phyloP scores from a whole-genome alignment of 352 stramenopile species.

The Phytophthora meadii region DNA sequence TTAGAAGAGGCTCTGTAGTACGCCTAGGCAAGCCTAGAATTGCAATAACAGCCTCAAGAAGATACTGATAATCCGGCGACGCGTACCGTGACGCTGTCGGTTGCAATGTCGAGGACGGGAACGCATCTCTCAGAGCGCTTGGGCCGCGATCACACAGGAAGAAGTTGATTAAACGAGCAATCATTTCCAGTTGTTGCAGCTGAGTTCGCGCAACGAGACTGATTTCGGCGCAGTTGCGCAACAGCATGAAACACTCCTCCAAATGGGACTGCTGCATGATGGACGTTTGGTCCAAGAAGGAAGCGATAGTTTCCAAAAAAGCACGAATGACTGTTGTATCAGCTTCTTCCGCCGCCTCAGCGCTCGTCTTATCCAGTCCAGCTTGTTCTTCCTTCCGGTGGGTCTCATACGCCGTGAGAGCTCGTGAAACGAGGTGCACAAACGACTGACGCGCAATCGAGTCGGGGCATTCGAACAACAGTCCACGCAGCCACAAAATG shows the following conservation, averaged over 20 bases:
- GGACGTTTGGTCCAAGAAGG: conserved; percentile 77
- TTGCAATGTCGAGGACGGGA: conserved; percentile 62
- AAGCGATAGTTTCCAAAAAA: conserved; percentile 61
- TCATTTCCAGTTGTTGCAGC: conserved; percentile 72
- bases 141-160: conserved; percentile 80
- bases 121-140: conserved; percentile 73
- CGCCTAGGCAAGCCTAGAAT: conserved; percentile 80
- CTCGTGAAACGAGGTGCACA: conserved; percentile 80
- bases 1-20: conserved; percentile 68
- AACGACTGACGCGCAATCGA: conserved; percentile 88
- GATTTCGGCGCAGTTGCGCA: conserved; percentile 79
- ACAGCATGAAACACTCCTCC: conserved; percentile 88
- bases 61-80: conserved; percentile 88
- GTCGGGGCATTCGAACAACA: conserved; percentile 88
- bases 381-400: conserved; percentile 57
- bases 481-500: conserved; percentile 61
- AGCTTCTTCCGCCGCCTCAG: conserved; percentile 24
- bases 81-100: conserved; percentile 58
- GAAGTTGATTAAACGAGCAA: conserved; percentile 83
- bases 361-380: conserved; percentile 23
- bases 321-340: conserved; percentile 37
- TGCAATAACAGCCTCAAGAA: conserved; percentile 88
- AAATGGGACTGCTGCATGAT: conserved; percentile 84
- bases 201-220: conserved; percentile 54
- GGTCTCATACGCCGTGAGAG: conserved; percentile 69